Evolutionary conservation across 352 stramenopile genomes (phyloP), one percentile per base, ranked within the genome.

Genomic region (Peronospora belbahrii): DNA sequence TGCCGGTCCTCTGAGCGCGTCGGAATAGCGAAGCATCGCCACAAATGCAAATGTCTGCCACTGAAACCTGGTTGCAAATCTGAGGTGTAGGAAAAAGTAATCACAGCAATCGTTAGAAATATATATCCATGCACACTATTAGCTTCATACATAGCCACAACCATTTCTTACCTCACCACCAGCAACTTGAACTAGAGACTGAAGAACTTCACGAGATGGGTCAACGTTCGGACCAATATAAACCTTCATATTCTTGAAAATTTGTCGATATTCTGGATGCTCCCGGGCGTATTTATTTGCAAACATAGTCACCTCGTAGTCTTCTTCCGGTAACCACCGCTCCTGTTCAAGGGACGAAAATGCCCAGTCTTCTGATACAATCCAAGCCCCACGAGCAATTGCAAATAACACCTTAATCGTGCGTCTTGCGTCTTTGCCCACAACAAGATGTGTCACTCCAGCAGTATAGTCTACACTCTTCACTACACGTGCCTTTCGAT

Each of bases 361-460:
- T 1, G 83, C 72, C 81, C 81, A 92, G 18, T 66, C 59, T 44
- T 92, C 74, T 4, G 77, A 83, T 11, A 92, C 65, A 53, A 92
- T 86, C 74, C 74, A 89, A 14, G 77, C 75, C 0, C 81, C 81
- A 42, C 74, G 77, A 9, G 81, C 81, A 41, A 92, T 83, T 14
- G 75, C 81, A 38, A 92, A 92, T 2, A 92, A 51, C 25, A 89
- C 74, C 65, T 92, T 92, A 54, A 92, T 85, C 11, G 81, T 92
- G 18, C 81, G 74, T 62, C 72, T 83, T 15, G 70, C 61, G 14
- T 83, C 68, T 31, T 70, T 62, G 4, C 74, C 75, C 9, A 88
- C 74, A 27, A 92, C 73, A 20, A 92, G 61, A 33, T 92, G 81
- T 10, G 81, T 92, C 19, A 92, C 70, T 8, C 61, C 69, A 17